phyloP scores from a whole-genome alignment of 208 protist species.

The Strigomonas oncopelti region DNA sequence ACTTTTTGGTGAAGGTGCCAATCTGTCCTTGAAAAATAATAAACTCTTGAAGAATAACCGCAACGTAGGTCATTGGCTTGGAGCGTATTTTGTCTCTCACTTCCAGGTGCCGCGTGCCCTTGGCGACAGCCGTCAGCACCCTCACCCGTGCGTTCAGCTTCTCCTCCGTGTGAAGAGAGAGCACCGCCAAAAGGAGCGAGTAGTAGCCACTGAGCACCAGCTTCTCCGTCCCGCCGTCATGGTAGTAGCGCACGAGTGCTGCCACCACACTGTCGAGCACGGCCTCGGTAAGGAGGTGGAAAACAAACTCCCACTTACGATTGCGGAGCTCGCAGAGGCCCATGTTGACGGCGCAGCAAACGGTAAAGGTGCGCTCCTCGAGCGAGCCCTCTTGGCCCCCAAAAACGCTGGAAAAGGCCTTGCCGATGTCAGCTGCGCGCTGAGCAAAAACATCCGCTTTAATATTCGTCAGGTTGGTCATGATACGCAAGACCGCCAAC shows the following conservation, averaged over 20 bases:
- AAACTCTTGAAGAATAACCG: conserved; percentile 85
- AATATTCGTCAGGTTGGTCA: conserved; percentile 13
- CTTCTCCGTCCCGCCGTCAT: conserved; percentile 33
- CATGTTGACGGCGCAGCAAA: conserved; percentile 81
- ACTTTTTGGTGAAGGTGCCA: conserved; percentile 57
- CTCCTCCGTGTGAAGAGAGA: conserved; percentile 33
- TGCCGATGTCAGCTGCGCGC: neutral
- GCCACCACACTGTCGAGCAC: neutral
- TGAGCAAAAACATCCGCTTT: neutral
- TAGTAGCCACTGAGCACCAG: conserved; percentile 78
- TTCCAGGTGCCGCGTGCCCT: conserved; percentile 26
- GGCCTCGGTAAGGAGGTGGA: neutral
- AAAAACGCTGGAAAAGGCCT: neutral
- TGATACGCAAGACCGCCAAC: neutral
- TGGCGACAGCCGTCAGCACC: conserved; percentile 61
- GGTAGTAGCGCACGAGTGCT: conserved; percentile 35
- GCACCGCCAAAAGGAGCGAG: conserved; percentile 60
- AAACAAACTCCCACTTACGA: neutral
- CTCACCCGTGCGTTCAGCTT: conserved; percentile 23
- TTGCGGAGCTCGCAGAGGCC: conserved; percentile 45
- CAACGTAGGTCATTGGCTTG: conserved; percentile 69
- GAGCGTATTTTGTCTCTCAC: conserved; percentile 15
- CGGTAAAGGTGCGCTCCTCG: conserved; percentile 42
- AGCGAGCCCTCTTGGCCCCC: neutral
- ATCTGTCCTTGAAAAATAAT: conserved; percentile 78